Conservation (phyloP, 352 stramenopile species). For the Pythium aphanidermatum region DNA sequence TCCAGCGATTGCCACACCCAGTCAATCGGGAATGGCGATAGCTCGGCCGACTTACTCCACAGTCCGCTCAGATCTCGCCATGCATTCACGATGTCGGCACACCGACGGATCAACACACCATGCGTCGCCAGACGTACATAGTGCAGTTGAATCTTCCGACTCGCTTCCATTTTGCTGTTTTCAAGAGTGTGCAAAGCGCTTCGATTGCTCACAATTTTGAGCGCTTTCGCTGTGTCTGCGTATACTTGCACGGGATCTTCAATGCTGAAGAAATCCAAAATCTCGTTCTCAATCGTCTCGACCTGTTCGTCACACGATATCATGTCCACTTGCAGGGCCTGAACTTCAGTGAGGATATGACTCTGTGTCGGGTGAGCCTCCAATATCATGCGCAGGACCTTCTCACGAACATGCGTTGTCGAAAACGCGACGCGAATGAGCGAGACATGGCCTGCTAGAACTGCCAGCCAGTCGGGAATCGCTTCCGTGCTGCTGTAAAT, state of each 20-base stretch:
- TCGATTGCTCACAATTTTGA: conserved; percentile 56
- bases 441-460: conserved; percentile 31
- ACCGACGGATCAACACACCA: conserved; percentile 21
- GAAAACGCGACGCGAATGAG: conserved; percentile 47
- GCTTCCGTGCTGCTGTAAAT: conserved; percentile 31
- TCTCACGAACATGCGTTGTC: conserved; percentile 21
- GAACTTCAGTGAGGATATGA: conserved; percentile 44
- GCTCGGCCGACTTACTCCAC: neutral
- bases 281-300: conserved; percentile 45
- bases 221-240: conserved; percentile 35
- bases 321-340: conserved; percentile 37
- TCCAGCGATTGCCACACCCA: conserved; percentile 38
- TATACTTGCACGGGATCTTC: conserved; percentile 36
- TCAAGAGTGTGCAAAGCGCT: conserved; percentile 42
- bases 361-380: conserved; percentile 20
- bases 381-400: conserved; percentile 26
- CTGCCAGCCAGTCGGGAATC: conserved; percentile 31
- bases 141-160: conserved; percentile 29
- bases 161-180: conserved; percentile 30
- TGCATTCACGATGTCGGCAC: conserved; percentile 26
- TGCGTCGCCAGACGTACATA: conserved; percentile 19
- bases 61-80: conserved; percentile 26
- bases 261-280: conserved; percentile 51
- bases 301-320: conserved; percentile 50
- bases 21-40: conserved; percentile 9